Base-by-base conservation (phyloP, 2,329 filamentous ascomycete species). In the Amylocarpus encephaloides region DNA sequence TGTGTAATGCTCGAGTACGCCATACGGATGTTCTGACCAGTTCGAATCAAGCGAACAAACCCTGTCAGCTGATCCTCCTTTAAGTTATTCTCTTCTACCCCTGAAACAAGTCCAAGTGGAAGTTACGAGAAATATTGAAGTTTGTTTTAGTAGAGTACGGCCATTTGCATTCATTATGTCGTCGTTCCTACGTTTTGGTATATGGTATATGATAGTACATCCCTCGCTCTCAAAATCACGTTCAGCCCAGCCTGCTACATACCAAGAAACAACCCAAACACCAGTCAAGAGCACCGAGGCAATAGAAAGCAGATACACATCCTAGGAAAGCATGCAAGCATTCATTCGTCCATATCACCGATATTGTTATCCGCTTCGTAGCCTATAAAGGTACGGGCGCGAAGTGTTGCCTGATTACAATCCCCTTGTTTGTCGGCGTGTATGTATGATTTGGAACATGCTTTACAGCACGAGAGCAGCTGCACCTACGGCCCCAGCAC, bases 381-480 rank as follows among this genome's bases (percentile, higher is more conserved):
- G 34, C 34, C 34, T 13, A 36, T 9, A 34, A n/a, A 34, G 32
- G n/a, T 9, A 34, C 9, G n/a, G 32, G 9, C n/a, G n/a, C 32
- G n/a, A 9, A n/a, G 32, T 10, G 36, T 10, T 11, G 15, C 7
- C 15, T 11, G 11, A 39, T 40, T 16, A 16, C n/a, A 15, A 11
- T 16, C n/a, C 13, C 19, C 11, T 10, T 12, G 9, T 18, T 15
- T 15, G 16, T 35, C 32, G 16, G 19, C 26, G 15, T 38, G 18
- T 29, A 29, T 19, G 6, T 22, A 5, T 5, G n/a, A n/a, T 5
- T 2, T 13, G 13, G 6, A 13, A 4, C 5, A 36, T 36, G 29
- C 29, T 35, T 36, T 47, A 47, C 45, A 47, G 40, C 11, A 47
- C 34, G n/a, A 47, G 16, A n/a, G 45, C 45, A 32, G 40, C 13